Evolutionary conservation across 768 basidiomycete genomes (phyloP), one percentile per base, ranked within the genome.

Genomic region (Pholiota conissans): DNA sequence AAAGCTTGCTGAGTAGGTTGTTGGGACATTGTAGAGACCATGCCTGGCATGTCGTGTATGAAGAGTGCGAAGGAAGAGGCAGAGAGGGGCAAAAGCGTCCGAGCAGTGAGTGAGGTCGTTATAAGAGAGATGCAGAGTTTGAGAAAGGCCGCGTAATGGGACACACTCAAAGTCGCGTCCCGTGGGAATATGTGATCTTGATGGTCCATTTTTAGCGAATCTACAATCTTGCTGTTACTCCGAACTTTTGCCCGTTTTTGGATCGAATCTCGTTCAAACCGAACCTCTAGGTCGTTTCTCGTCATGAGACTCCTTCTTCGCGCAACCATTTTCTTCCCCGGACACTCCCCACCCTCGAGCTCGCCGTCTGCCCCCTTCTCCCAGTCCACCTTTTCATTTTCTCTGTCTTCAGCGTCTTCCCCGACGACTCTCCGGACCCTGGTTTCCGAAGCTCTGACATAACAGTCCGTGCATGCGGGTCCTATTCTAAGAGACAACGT

Each of bases 1-100:
- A 96, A 95, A 39, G 80, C 78, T 46, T 84, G 80, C 56, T 84
- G 82, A 34, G 75, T 75, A 30, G 69, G 69, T 32, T 69, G 65
- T 45, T 73, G 71, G 1, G 73, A 64, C 40, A 74, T 60, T 20
- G 56, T 56, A 22, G 76, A 70, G 45, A 74, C 65, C 71, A 77
- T 77, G 61, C 70, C 74, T 27, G 71, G 71, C 73, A 77, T 77
- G 49, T 39, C 55, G 28, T 42, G 39, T 46, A 39, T 39, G 46
- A 46, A 32, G 56, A 59, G 37, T 62, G 42, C 61, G 59, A 59
- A 51, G 59, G 56, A 48, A 32, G 49, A 40, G 47, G 52, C 53
- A 56, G 61, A 58, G 62, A 55, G 59, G 61, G 39, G 56, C 55
- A 64, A 64, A 69, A 64, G 63, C 45, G 59, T 61, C 65, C 62